These are phyloP conservation scores for Wickerhamomyces bisporus DNA, from an alignment of 805 yeast genomes.

Conservation along the genomic window DNA sequence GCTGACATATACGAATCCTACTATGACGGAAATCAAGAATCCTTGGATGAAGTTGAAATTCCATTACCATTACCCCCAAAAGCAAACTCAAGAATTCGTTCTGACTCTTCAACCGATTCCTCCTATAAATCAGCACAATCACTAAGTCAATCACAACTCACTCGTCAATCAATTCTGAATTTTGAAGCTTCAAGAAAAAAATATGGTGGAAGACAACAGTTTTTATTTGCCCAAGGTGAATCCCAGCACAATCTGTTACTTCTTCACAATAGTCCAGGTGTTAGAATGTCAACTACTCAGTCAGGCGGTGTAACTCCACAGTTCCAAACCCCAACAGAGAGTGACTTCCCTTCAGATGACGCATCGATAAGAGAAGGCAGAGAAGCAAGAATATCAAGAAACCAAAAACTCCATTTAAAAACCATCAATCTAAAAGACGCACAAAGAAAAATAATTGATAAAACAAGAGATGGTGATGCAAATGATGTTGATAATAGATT, in stretches of 20 bases:
- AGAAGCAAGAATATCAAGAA: slow-evolving; percentile 3
- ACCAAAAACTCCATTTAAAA: not conserved
- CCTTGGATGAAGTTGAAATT: not conserved
- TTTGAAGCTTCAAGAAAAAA: slow-evolving; percentile 22
- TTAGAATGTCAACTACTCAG: not conserved
- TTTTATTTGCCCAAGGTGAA: slow-evolving; percentile 6
- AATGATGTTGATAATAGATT: slow-evolving; percentile 1
- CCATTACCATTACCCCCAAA: not conserved
- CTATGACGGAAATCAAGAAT: too few species aligned
- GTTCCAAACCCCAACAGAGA: not conserved
- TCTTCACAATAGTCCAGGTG: not conserved
- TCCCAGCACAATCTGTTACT: not conserved
- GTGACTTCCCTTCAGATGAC: slow-evolving; percentile 1
- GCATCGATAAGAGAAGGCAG: slow-evolving; percentile 3
- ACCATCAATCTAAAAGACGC: not conserved
- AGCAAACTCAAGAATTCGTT: not conserved
- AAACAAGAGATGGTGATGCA: not conserved
- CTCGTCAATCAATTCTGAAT: slow-evolving; percentile 12
- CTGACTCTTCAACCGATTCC: slow-evolving; percentile 5
- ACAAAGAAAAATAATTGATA: not conserved
- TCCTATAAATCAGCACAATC: slow-evolving; percentile 9
- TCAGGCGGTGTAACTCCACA: not conserved
- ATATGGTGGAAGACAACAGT: slow-evolving; percentile 18
- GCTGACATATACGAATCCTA: too few species aligned
- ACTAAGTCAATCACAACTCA: slow-evolving; percentile 1